phyloP scores from a whole-genome alignment of 805 yeast species.

The Saturnispora zaruensis region DNA sequence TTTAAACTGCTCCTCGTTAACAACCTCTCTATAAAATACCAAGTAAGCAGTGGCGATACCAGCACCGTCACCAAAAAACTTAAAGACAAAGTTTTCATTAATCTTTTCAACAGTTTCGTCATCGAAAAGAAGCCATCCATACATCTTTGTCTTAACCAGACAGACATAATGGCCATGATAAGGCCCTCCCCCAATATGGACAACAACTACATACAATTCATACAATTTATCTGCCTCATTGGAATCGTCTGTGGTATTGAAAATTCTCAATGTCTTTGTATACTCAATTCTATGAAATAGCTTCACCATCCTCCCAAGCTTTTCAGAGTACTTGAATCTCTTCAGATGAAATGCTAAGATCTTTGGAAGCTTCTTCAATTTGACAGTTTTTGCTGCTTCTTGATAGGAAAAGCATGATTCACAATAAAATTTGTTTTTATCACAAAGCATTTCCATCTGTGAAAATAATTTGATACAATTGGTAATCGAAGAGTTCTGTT shows the following conservation, averaged over 20 bases:
- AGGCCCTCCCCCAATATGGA: constrained; percentile 96
- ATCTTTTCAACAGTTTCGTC: constrained; percentile 92
- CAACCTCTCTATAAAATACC: constrained; percentile 60
- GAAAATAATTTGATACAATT: constrained; percentile 75
- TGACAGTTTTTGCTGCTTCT: constrained; percentile 88
- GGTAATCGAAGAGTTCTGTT: constrained; percentile 64
- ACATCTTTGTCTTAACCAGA: constrained; percentile 63
- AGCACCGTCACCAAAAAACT: constrained; percentile 81
- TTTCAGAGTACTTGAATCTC: constrained; percentile 86
- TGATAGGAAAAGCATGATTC: constrained; percentile 84
- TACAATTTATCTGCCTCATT: constrained; percentile 50
- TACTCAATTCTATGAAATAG: constrained; percentile 78
- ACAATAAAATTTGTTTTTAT: constrained; percentile 86
- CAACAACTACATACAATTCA: constrained; percentile 78
- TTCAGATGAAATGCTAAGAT: constrained; percentile 78
- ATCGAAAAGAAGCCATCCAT: constrained; percentile 89
- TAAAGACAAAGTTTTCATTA: constrained; percentile 70
- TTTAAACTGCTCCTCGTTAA: constrained; percentile 32
- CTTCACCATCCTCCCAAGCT: constrained; percentile 71
- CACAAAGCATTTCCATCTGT: constrained; percentile 76
- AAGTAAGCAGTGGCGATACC: constrained; percentile 91
- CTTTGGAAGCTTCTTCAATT: constrained; percentile 67
- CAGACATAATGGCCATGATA: constrained; percentile 96
- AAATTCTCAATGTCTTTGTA: constrained; percentile 62
- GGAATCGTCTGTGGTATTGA: constrained; percentile 55